These are phyloP conservation scores for Geotrichum candidum DNA, from an alignment of 1,139 yeast genomes.

Conservation along the genomic window DNA sequence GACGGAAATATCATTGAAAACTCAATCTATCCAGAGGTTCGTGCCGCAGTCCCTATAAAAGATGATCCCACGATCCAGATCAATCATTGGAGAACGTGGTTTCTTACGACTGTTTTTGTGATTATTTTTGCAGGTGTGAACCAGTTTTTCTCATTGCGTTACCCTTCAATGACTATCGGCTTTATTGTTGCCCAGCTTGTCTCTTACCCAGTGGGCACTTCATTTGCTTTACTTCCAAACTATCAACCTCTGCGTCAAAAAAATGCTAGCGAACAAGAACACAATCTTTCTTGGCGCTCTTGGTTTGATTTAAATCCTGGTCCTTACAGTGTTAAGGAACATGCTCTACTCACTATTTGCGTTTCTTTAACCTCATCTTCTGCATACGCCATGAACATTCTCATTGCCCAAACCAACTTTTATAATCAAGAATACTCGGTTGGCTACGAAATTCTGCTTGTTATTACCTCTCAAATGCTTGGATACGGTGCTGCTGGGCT, in stretches of 20 bases:
- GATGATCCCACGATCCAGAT: slow-evolving; percentile 45
- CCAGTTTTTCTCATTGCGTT: slow-evolving; percentile 46
- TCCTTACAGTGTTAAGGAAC: slow-evolving; percentile 47
- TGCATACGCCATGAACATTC: slow-evolving; percentile 42
- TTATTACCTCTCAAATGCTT: slow-evolving; percentile 17
- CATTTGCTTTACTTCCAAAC: slow-evolving; percentile 41
- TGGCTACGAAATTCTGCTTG: slow-evolving; percentile 36
- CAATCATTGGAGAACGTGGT: slow-evolving; percentile 51
- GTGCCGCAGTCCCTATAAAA: slow-evolving; percentile 52
- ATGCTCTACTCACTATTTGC: slow-evolving; percentile 50
- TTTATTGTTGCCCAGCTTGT: slow-evolving; percentile 47
- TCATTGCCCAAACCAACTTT: slow-evolving; percentile 42
- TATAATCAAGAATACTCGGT: slow-evolving; percentile 49
- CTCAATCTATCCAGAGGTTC: slow-evolving; percentile 54
- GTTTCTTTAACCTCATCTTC: slow-evolving; percentile 46
- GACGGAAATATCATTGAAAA: slow-evolving; percentile 21
- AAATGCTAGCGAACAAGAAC: slow-evolving; percentile 34
- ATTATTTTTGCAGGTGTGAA: slow-evolving; percentile 45
- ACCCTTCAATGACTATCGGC: slow-evolving; percentile 43
- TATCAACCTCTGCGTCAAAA: slow-evolving; percentile 36
- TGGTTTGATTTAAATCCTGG: slow-evolving; percentile 50
- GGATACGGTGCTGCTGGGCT: slow-evolving; percentile 48
- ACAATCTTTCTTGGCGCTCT: slow-evolving; percentile 37
- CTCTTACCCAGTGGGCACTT: slow-evolving; percentile 48
- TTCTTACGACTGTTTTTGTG: slow-evolving; percentile 24